Conservation (phyloP, 805 yeast genomes). For the Myxozyma mucilagina region DNA sequence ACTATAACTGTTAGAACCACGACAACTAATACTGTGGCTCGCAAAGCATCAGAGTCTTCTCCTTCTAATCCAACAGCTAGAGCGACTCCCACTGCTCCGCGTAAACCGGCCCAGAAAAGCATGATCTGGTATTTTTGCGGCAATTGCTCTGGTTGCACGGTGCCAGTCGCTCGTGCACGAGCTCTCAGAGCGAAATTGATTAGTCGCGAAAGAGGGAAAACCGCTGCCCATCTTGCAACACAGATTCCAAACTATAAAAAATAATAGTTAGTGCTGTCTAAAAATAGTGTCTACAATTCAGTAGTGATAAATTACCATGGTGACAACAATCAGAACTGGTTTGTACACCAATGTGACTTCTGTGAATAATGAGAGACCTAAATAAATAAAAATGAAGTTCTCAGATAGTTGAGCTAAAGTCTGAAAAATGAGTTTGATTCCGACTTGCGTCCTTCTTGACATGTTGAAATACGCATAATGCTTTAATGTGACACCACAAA, state of each 20-base stretch:
- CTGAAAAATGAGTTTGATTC: constrained; percentile 93
- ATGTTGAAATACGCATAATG: constrained; percentile 97
- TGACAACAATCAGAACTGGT: constrained; percentile 86
- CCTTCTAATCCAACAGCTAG: constrained; percentile 97
- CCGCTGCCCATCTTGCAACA: constrained; percentile 95
- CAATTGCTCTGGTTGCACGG: constrained; percentile 71
- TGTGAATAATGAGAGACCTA: constrained; percentile 92
- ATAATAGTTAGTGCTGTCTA: no score
- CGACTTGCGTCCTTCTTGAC: constrained; percentile 96
- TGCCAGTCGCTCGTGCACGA: constrained; percentile 47
- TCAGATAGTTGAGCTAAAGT: constrained; percentile 92
- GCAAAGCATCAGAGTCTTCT: constrained; percentile 78
- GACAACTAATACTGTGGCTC: constrained; percentile 94
- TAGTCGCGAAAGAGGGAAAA: constrained; percentile 85
- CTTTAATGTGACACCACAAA: constrained; percentile 94
- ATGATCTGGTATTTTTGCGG: constrained; percentile 96
- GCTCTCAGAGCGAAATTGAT: constrained; percentile 76
- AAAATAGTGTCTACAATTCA: neutral
- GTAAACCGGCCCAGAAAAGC: constrained; percentile 98
- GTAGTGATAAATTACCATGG: constrained; percentile 55
- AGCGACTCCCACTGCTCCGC: constrained; percentile 99
- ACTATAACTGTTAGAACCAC: constrained; percentile 94
- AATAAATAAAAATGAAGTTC: constrained; percentile 91
- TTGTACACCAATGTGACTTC: constrained; percentile 94
- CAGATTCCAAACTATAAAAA: constrained; percentile 61